Evolutionary conservation across 2,329 filamentous ascomycete genomes (phyloP).

Genomic region (Orbilia quercus): DNA sequence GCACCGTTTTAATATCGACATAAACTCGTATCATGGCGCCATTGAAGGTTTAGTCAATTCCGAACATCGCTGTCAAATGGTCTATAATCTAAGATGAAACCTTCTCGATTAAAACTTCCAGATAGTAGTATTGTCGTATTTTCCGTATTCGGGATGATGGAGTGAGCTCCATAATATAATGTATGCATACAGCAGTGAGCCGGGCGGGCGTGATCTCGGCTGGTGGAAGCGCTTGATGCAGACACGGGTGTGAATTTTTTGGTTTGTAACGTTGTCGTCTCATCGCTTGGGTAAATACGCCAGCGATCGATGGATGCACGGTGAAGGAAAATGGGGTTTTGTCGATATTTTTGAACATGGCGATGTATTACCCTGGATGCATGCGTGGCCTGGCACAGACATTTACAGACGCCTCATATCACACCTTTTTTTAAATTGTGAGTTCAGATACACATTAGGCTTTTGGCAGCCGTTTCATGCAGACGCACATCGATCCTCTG

Average conservation of each 20-base stretch:
- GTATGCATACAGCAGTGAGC: no score
- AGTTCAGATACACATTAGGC: slow-evolving; percentile 29
- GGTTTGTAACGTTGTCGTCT: slow-evolving; percentile 14
- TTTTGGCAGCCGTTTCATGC: slow-evolving; percentile 35
- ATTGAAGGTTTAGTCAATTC: slow-evolving; percentile 15
- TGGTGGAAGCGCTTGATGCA: slow-evolving; percentile 19
- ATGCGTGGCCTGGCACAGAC: background rate
- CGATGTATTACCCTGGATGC: slow-evolving; percentile 10
- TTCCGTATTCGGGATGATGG: slow-evolving; percentile 4
- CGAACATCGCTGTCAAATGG: background rate
- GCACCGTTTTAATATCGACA: slow-evolving; percentile 1
- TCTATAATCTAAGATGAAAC: no score
- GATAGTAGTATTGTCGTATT: slow-evolving; percentile 18
- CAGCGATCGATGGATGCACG: slow-evolving; percentile 10
- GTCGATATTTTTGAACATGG: slow-evolving; percentile 13
- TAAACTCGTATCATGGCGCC: slow-evolving; percentile 34
- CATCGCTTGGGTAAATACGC: slow-evolving; percentile 13
- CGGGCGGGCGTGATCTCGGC: slow-evolving; percentile 36
- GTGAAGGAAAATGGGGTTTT: background rate
- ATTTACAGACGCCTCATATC: background rate
- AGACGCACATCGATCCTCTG: slow-evolving; percentile 15
- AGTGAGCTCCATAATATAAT: slow-evolving; percentile 13
- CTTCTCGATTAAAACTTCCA: background rate
- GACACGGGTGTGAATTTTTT: slow-evolving; percentile 28
- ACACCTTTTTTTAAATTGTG: slow-evolving; percentile 1